Percentiles rank a stretch among this genome's conserved stretches.
phyloP scores from a whole-genome alignment of 129 eudicot genomes.

The Saussurea involucrata region DNA sequence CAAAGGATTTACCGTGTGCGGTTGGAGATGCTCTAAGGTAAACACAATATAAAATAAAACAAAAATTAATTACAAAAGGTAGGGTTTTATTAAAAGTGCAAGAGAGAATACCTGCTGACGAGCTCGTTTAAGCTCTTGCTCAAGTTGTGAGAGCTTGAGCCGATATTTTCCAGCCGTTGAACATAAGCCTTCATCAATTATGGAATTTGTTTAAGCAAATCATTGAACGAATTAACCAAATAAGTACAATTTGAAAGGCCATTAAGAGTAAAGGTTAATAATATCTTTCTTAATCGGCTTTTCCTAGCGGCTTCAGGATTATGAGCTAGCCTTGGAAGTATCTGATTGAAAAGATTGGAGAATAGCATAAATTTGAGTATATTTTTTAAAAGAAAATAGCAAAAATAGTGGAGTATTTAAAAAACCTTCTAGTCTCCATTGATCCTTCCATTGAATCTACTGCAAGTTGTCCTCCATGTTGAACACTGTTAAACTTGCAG shows the following conservation, averaged over 20 bases:
- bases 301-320: slow-evolving; percentile 98
- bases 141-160: slow-evolving; percentile 68
- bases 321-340: slow-evolving; percentile 89
- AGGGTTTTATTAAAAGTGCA: too few relatives aligned
- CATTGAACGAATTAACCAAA: neutral
- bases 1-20: too few relatives aligned
- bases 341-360: slow-evolving; percentile 21
- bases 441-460: slow-evolving; percentile 69
- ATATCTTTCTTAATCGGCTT: slow-evolving; percentile 91
- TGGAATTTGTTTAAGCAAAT: slow-evolving; percentile 1
- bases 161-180: slow-evolving; percentile 88
- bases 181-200: slow-evolving; percentile 73
- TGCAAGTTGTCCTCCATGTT: slow-evolving; percentile 44
- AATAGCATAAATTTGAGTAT: neutral
- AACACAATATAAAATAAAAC: too few relatives aligned
- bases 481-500: slow-evolving; percentile 45
- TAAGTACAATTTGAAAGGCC: neutral
- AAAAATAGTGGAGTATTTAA: neutral
- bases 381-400: neutral
- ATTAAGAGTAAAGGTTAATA: slow-evolving; percentile 17
- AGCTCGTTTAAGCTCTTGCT: slow-evolving; percentile 77
- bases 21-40: too few relatives aligned
- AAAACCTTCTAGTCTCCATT: slow-evolving; percentile 75
- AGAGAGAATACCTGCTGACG: slow-evolving; percentile 68
- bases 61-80: neutral